Evolutionary conservation across 1,284 basidiomycete species (phyloP).

Genomic region (Apiotrichum porosum): DNA sequence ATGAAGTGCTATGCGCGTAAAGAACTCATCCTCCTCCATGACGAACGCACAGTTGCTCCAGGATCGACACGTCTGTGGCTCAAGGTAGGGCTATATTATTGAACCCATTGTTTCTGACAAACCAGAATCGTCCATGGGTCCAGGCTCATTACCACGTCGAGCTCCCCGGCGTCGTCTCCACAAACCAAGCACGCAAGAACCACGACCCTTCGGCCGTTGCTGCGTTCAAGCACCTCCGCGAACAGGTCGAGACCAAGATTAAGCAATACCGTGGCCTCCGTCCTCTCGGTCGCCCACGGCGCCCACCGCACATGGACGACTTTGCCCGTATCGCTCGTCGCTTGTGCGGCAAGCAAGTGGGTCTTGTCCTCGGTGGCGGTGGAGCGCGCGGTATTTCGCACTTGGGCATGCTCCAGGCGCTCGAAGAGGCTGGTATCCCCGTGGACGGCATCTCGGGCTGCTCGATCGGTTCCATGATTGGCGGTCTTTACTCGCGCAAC

Average conservation of each 20-base stretch:
- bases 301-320: conserved; percentile 77
- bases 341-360: conserved; percentile 88
- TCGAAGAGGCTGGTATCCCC: conserved; percentile 88
- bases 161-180: conserved; percentile 54
- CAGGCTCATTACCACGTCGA: conserved; percentile 46
- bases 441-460: conserved; percentile 84
- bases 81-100: conserved; percentile 59
- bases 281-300: conserved; percentile 65
- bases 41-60: conserved; percentile 79
- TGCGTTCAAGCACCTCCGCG: conserved; percentile 70
- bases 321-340: conserved; percentile 87
- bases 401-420: conserved; percentile 78
- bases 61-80: conserved; percentile 96
- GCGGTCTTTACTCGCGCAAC: conserved; percentile 92
- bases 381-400: conserved; percentile 94
- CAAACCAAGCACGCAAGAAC: conserved; percentile 55
- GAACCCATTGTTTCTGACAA: background rate
- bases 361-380: conserved; percentile 90
- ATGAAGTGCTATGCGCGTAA: conserved; percentile 97
- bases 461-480: conserved; percentile 89
- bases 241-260: conserved; percentile 81
- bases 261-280: conserved; percentile 73
- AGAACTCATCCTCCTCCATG: conserved; percentile 89
- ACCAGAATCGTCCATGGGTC: conserved; percentile 84
- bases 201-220: conserved; percentile 85